Base-by-base conservation (phyloP, 371 early-diverging fungal species). In the Apophysomyces ossiformis region DNA sequence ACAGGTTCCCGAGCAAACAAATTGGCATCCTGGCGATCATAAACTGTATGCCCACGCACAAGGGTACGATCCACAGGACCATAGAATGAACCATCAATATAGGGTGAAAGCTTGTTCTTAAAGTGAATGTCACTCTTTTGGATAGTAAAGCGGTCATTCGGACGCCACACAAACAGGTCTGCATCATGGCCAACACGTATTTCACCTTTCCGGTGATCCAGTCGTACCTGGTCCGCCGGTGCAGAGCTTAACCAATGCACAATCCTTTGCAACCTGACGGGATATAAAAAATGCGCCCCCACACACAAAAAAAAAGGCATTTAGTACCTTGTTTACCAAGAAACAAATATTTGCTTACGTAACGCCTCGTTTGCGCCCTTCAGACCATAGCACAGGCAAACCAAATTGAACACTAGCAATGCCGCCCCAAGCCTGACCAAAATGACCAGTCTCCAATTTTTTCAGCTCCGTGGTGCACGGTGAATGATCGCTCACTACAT, bases 381-480 rank as follows among this genome's bases (percentile, higher is more conserved):
- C 92, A n/a, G 90, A 89, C 92, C 92, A 93, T 57, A 93, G 79
- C 18, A 92, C 82, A 21, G 90, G 86, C 39, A 93, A 79, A 15
- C 93, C 93, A 72, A 92, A 89, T 73, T 92, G 92, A n/a, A 93
- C 89, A 39, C 90, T 86, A 15, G 92, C 90, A 71, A 93, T 91
- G 63, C 93, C 93, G 66, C 93, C 93, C 93, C 93, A 93, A 32
- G 93, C 92, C 57, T 82, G 80, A 44, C 89, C 81, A 76, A 93
- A 93, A 75, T 93, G 89, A 63, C 92, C 92, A 45, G 84, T 79
- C 13, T 78, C 81, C 50, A 84, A 78, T 58, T 82, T 79, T 82
- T 93, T 93, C 59, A 93, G 79, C 21, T 91, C 87, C 5, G 90
- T 89, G 3, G 90, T 90, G 71, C 92, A 92, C 41, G 93, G 93